Percentiles rank a stretch among this genome's conserved stretches.
Evolutionary conservation across 345 rosid genomes (phyloP).

Genomic region (Hypericum perforatum): DNA sequence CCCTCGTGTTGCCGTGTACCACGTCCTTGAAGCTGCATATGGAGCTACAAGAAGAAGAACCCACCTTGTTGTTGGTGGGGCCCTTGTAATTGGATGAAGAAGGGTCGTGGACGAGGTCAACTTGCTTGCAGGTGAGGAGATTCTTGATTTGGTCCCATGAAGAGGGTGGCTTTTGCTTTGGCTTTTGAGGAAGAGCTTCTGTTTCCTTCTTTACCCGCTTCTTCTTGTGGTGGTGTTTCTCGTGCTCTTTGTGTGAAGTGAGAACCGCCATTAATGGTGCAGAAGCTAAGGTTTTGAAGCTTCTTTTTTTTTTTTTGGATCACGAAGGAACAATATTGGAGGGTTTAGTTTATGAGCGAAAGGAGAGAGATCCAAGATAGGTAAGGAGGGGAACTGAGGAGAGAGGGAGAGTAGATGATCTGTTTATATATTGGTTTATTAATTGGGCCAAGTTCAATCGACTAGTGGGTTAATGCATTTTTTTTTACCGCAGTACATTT

Average conservation of each 20-base stretch:
- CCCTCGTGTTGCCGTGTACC: conserved; percentile 86
- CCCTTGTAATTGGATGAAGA: conserved; percentile 27
- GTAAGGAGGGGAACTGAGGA: conserved; percentile 20
- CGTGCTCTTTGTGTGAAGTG: conserved; percentile 36
- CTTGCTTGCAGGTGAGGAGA: conserved; percentile 76
- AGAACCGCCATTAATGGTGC: conserved; percentile 54
- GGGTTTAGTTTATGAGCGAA: conserved; percentile 8
- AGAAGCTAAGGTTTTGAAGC: not conserved
- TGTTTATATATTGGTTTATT: conserved; percentile 13
- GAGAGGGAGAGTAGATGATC: conserved; percentile 26
- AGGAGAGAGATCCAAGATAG: conserved; percentile 35
- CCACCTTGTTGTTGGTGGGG: conserved; percentile 26
- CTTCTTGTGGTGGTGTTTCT: conserved; percentile 16
- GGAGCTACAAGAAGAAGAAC: conserved; percentile 89
- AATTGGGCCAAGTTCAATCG: not conserved
- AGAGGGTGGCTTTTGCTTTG: conserved; percentile 45
- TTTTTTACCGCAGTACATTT: no score
- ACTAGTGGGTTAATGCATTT: no score
- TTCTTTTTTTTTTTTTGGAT: not conserved
- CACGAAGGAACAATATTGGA: conserved; percentile 4
- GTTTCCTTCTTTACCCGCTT: conserved; percentile 12
- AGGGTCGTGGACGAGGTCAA: conserved; percentile 74
- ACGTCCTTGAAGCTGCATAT: conserved; percentile 80
- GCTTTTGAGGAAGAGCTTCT: conserved; percentile 8
- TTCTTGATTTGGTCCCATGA: conserved; percentile 99